Percentiles rank a stretch among this genome's conserved stretches.
These are phyloP conservation scores for Venturia pyrina DNA, from an alignment of 2,329 filamentous ascomycete genomes.

Conservation along the genomic window DNA sequence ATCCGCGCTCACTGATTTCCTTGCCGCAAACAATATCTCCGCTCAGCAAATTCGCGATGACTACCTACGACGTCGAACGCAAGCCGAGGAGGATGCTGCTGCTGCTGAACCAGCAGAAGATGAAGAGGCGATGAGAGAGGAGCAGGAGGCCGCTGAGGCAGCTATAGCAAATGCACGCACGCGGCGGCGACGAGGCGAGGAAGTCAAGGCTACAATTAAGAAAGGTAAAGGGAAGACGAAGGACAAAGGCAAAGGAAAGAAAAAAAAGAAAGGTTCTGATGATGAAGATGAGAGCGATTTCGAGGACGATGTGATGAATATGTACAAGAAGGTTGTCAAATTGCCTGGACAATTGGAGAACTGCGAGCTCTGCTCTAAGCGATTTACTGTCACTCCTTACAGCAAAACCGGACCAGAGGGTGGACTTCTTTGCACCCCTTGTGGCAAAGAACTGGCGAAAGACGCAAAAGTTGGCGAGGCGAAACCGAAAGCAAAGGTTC, in stretches of 20 bases:
- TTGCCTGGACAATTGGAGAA: slow-evolving; percentile 82
- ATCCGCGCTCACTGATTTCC: slow-evolving; percentile 58
- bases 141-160: slow-evolving; percentile 30
- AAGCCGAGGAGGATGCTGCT: slow-evolving; percentile 34
- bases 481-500: slow-evolving; percentile 29
- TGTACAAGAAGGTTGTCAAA: slow-evolving; percentile 48
- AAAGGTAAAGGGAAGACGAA: slow-evolving; percentile 28
- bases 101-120: slow-evolving; percentile 23
- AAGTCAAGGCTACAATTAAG: slow-evolving; percentile 24
- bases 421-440: slow-evolving; percentile 74
- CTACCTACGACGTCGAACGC: slow-evolving; percentile 37
- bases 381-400: slow-evolving; percentile 89
- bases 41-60: slow-evolving; percentile 52
- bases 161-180: slow-evolving; percentile 18
- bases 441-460: slow-evolving; percentile 63
- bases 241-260: slow-evolving; percentile 33
- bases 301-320: slow-evolving; percentile 33
- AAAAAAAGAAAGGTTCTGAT: slow-evolving; percentile 31
- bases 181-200: slow-evolving; percentile 16
- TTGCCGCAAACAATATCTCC: slow-evolving; percentile 64
- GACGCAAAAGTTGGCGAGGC: slow-evolving; percentile 48
- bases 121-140: slow-evolving; percentile 24
- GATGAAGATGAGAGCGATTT: slow-evolving; percentile 38
- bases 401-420: slow-evolving; percentile 73
- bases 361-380: slow-evolving; percentile 73